Conservation (phyloP, 176 grass and related monocot genomes). For the Avena sativa region DNA sequence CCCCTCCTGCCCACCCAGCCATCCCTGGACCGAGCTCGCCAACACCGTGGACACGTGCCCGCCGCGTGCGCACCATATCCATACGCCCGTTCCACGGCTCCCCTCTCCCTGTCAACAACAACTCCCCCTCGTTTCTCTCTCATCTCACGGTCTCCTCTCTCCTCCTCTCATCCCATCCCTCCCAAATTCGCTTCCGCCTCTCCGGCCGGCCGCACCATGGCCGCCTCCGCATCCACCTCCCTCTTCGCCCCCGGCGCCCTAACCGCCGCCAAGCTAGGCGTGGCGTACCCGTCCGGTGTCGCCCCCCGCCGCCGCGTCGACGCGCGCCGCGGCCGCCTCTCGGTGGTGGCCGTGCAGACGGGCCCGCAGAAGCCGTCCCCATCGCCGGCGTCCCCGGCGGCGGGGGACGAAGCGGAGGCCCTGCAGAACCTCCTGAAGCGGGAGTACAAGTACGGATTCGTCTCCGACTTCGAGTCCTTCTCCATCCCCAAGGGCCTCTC, state of each 20-base stretch:
- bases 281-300: background rate
- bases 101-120: conserved; percentile 8
- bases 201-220: conserved; percentile 37
- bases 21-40: conserved; percentile 18
- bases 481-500: conserved; percentile 91
- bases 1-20: background rate
- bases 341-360: conserved; percentile 72
- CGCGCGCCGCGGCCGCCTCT: conserved; percentile 45
- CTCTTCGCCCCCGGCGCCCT: conserved; percentile 51
- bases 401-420: conserved; percentile 61
- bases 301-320: background rate
- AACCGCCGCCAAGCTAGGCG: conserved; percentile 40
- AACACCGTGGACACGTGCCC: background rate
- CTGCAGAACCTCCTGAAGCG: conserved; percentile 84
- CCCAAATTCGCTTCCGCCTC: conserved; percentile 40
- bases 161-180: background rate
- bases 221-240: conserved; percentile 58
- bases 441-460: conserved; percentile 94
- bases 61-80: conserved; percentile 4
- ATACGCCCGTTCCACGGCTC: conserved; percentile 36
- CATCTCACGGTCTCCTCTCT: background rate
- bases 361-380: conserved; percentile 61
- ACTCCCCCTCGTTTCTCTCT: background rate
- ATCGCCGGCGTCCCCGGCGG: conserved; percentile 4
- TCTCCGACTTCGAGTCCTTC: conserved; percentile 90